A percentile compares a stretch with the other conserved stretches of the same genome.
Conservation (phyloP, 2,329 filamentous ascomycete species). For the Exophiala phaeomuriformis region DNA sequence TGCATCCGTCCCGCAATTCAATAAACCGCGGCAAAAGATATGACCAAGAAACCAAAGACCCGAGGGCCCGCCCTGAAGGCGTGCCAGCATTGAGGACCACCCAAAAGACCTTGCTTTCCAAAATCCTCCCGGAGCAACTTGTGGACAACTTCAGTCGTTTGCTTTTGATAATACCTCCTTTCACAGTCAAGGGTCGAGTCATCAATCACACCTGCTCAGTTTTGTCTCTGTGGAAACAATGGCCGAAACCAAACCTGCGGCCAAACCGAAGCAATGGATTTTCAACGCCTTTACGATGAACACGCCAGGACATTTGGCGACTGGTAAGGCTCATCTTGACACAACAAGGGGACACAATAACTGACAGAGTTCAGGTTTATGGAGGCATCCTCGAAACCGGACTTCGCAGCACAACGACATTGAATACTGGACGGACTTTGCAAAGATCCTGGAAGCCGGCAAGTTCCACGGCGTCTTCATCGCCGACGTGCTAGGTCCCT, state of each 20-base stretch:
- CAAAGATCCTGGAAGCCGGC: background rate
- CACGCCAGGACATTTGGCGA: background rate
- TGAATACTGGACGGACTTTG: slow-evolving; percentile 3
- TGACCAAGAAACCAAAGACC: too few species aligned
- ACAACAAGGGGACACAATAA: background rate
- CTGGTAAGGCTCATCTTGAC: background rate
- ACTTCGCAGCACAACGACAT: background rate
- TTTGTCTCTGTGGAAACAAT: background rate
- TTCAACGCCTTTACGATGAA: slow-evolving; percentile 5
- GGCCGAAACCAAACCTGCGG: background rate
- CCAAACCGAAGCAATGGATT: slow-evolving; percentile 1
- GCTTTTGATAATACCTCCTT: too few species aligned
- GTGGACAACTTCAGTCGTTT: too few species aligned
- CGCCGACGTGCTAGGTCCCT: background rate
- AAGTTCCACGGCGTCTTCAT: slow-evolving; percentile 4
- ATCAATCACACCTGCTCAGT: background rate
- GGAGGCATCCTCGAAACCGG: background rate
- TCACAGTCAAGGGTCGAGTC: background rate
- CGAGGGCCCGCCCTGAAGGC: too few species aligned
- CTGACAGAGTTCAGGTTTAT: background rate
- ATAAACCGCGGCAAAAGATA: too few species aligned
- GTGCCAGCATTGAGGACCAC: too few species aligned
- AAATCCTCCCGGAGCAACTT: too few species aligned
- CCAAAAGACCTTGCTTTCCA: too few species aligned
- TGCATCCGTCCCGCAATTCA: too few species aligned